These are phyloP conservation scores for Wickerhamomyces subpelliculosus DNA, from an alignment of 805 yeast genomes.

Conservation along the genomic window DNA sequence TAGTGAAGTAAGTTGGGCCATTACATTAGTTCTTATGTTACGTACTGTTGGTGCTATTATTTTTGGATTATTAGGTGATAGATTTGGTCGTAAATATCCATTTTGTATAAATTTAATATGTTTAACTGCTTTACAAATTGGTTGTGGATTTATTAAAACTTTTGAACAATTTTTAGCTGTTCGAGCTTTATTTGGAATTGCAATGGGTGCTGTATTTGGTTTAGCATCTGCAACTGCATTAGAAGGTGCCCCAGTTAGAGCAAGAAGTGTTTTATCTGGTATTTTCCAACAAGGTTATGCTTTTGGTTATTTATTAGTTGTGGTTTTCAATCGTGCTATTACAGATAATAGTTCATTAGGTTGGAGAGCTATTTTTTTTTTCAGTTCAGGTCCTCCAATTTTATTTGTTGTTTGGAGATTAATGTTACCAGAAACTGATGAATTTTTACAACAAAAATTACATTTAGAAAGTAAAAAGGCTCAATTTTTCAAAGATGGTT, in stretches of 20 bases:
- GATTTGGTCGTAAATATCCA: constrained; percentile 57
- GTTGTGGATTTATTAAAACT: constrained; percentile 54
- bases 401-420: constrained; percentile 36
- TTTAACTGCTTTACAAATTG: constrained; percentile 50
- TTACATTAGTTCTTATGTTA: constrained; percentile 61
- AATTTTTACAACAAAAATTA: constrained; percentile 36
- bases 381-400: constrained; percentile 53
- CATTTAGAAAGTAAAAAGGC: constrained; percentile 24
- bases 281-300: constrained; percentile 79
- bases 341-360: constrained; percentile 42
- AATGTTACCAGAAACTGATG: constrained; percentile 44
- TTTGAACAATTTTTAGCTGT: constrained; percentile 54
- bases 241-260: constrained; percentile 43
- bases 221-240: constrained; percentile 36
- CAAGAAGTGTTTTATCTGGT: constrained; percentile 57
- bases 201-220: constrained; percentile 45
- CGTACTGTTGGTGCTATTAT: constrained; percentile 58
- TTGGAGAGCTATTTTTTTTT: constrained; percentile 67
- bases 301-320: constrained; percentile 60
- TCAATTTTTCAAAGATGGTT: constrained; percentile 26
- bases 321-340: constrained; percentile 57
- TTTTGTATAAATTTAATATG: constrained; percentile 37
- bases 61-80: constrained; percentile 56
- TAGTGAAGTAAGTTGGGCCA: constrained; percentile 47
- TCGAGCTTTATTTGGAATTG: constrained; percentile 53